Evolutionary conservation across 306 rosid genomes (phyloP).

Genomic region (Acacia melanoxylon): DNA sequence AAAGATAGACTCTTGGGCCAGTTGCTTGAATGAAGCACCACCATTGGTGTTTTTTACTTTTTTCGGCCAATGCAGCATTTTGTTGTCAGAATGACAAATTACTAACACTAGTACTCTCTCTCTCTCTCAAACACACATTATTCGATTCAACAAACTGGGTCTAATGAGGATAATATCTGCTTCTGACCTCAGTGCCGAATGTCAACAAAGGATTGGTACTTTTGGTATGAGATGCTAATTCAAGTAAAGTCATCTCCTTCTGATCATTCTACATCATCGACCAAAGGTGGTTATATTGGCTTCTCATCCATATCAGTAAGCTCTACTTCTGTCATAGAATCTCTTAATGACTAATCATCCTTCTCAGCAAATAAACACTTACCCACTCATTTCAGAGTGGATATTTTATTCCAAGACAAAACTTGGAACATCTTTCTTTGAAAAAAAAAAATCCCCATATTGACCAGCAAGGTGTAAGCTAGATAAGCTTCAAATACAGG

Average conservation of each 20-base stretch:
- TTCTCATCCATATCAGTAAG: not conserved
- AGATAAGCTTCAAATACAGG: not conserved
- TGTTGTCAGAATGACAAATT: not conserved
- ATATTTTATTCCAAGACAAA: not conserved
- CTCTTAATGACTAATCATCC: not conserved
- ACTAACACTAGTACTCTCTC: not conserved
- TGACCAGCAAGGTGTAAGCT: not conserved
- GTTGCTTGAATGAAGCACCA: conserved; percentile 12
- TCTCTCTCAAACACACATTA: not conserved
- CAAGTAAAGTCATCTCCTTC: not conserved
- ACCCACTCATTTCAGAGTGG: not conserved
- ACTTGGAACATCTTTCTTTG: not conserved
- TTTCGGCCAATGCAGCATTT: not conserved
- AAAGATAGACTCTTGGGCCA: conserved; percentile 5
- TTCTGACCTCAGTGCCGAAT: conserved; percentile 28
- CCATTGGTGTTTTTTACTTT: not conserved
- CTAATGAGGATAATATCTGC: conserved; percentile 13
- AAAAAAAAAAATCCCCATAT: not conserved
- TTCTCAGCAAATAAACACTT: not conserved
- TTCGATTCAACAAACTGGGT: conserved; percentile 17
- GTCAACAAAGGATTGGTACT: conserved; percentile 26
- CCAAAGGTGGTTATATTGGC: not conserved
- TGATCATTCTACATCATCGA: not conserved
- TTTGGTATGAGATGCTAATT: conserved; percentile 14
- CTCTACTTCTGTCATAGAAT: not conserved